These are phyloP conservation scores for Vitis rupestris DNA, from an alignment of 164 flowering plant genomes.

Conservation along the genomic window DNA sequence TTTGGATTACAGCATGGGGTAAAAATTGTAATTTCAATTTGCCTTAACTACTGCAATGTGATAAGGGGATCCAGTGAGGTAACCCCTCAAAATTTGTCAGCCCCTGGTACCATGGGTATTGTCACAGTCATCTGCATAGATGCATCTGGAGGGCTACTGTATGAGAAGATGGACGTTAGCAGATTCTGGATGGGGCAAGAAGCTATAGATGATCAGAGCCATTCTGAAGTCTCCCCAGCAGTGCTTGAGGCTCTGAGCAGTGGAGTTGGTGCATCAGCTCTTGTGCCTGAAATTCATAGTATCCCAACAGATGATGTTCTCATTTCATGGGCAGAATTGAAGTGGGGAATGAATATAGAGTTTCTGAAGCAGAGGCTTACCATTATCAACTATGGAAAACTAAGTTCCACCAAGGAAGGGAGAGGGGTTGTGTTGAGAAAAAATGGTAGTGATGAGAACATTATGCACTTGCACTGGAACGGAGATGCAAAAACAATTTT, in stretches of 20 bases:
- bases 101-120: conserved; percentile 17
- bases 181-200: conserved; percentile 16
- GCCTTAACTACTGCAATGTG: conserved; percentile 12
- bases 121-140: conserved; percentile 19
- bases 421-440: conserved; percentile 17
- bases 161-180: conserved; percentile 11
- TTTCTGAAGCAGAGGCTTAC: not conserved
- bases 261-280: conserved; percentile 11
- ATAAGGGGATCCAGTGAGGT: conserved; percentile 3
- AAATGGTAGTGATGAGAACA: conserved; percentile 1
- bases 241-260: conserved; percentile 14
- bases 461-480: conserved; percentile 10
- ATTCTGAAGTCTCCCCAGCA: not conserved
- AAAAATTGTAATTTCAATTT: conserved; percentile 18
- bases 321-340: not conserved
- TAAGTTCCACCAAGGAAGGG: conserved; percentile 4
- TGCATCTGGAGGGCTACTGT: conserved; percentile 12
- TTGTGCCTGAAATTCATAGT: not conserved
- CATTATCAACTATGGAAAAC: not conserved
- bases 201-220: not conserved
- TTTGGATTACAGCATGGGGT: conserved; percentile 23
- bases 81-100: conserved; percentile 7
- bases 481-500: conserved; percentile 25
- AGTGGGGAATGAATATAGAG: not conserved
- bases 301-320: not conserved